Evolutionary conservation across 2,329 filamentous ascomycete genomes (phyloP).

Genomic region (Talaromyces verruculosus): DNA sequence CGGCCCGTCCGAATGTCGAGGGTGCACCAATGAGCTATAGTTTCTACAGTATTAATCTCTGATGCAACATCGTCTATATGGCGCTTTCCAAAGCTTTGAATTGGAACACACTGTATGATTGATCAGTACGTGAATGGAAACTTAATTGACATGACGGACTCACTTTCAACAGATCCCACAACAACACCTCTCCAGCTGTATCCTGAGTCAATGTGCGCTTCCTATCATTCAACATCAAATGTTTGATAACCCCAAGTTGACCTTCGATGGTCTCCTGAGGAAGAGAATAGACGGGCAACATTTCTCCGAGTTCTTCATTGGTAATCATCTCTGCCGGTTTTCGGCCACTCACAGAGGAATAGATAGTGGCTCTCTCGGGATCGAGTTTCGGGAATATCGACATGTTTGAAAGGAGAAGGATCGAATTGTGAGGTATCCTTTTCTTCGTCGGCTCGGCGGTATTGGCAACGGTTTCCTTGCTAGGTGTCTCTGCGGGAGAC

Average conservation of each 20-base stretch:
- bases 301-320: conserved; percentile 49
- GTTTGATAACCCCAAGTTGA: conserved; percentile 91
- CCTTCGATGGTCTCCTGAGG: conserved; percentile 86
- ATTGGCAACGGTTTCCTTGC: conserved; percentile 36
- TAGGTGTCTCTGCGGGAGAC: conserved; percentile 31
- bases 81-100: conserved; percentile 89
- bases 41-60: conserved; percentile 82
- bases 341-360: conserved; percentile 51
- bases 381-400: conserved; percentile 68
- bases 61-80: conserved; percentile 90
- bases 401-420: conserved; percentile 81
- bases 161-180: conserved; percentile 92
- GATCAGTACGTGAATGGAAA: conserved; percentile 23
- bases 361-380: conserved; percentile 56
- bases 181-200: conserved; percentile 87
- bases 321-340: conserved; percentile 60
- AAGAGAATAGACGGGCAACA: conserved; percentile 65
- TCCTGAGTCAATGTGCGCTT: conserved; percentile 87
- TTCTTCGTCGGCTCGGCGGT: conserved; percentile 41
- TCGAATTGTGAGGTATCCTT: conserved; percentile 72
- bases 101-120: conserved; percentile 69
- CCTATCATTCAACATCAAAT: conserved; percentile 86
- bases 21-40: conserved; percentile 92
- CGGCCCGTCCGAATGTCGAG: conserved; percentile 92
- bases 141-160: conserved; percentile 5